Percentiles rank a stretch among this genome's conserved stretches.
Evolutionary conservation across 306 rosid genomes (phyloP).

Genomic region (Ceratonia siliqua): DNA sequence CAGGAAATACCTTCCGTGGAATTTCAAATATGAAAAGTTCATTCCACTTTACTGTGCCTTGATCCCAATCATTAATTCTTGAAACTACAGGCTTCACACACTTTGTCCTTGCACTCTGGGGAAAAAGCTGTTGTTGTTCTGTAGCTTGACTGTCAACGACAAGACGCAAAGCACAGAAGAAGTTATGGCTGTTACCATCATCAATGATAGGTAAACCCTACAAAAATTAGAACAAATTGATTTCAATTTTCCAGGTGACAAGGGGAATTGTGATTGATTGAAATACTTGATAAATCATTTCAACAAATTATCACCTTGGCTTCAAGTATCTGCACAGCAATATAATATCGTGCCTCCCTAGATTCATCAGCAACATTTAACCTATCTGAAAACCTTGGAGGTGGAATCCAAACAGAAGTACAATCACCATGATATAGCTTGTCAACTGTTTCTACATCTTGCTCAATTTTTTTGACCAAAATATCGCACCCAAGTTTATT

Average conservation of each 20-base stretch:
- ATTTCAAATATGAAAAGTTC: constrained; percentile 95
- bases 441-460: constrained; percentile 58
- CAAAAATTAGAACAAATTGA: constrained; percentile 29
- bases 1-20: constrained; percentile 67
- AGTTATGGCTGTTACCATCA: constrained; percentile 90
- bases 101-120: constrained; percentile 98
- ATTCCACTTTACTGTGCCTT: constrained; percentile 88
- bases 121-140: constrained; percentile 94
- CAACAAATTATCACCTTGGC: constrained; percentile 72
- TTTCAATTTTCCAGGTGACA: constrained; percentile 28
- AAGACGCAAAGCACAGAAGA: constrained; percentile 98
- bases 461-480: constrained; percentile 70
- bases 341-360: constrained; percentile 80
- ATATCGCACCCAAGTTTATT: constrained; percentile 90
- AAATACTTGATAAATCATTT: constrained; percentile 25
- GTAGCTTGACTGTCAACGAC: constrained; percentile 75
- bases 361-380: constrained; percentile 79
- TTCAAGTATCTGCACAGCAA: constrained; percentile 84
- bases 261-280: background rate
- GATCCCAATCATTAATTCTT: constrained; percentile 39
- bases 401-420: constrained; percentile 84
- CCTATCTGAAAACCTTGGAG: constrained; percentile 89
- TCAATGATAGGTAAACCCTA: constrained; percentile 82
- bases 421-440: constrained; percentile 61
- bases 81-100: constrained; percentile 80